These are phyloP conservation scores for Plantago coronopus DNA, from an alignment of 305 asterid species.

Conservation along the genomic window DNA sequence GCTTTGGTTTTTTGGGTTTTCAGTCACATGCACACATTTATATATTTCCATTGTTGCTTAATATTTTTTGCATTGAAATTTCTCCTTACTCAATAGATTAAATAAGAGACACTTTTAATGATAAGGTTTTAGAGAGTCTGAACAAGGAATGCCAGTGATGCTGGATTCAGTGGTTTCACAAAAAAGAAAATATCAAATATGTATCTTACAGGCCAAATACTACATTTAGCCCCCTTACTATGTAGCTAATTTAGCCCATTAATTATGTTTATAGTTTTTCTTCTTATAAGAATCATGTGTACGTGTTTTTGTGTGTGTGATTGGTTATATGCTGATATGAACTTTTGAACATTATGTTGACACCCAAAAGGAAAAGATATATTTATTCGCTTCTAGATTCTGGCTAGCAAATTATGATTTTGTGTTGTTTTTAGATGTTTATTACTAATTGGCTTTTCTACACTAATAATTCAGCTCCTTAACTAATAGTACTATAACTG, in stretches of 20 bases:
- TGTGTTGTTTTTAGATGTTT: constrained; percentile 17
- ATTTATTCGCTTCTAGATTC: constrained; percentile 14
- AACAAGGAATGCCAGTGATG: constrained; percentile 35
- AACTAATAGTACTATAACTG: constrained; percentile 40
- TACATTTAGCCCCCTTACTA: too few species aligned
- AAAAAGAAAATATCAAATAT: constrained; percentile 12
- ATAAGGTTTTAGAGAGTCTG: too few species aligned
- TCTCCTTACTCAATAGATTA: constrained; percentile 3
- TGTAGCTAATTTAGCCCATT: neutral
- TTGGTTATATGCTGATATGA: constrained; percentile 22
- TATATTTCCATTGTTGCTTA: too few species aligned
- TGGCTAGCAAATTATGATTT: constrained; percentile 15
- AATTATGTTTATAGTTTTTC: neutral
- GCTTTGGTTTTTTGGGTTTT: too few species aligned
- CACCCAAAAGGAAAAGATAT: constrained; percentile 11
- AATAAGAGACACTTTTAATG: constrained; percentile 32
- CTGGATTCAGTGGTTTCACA: constrained; percentile 31
- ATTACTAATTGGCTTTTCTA: constrained; percentile 15
- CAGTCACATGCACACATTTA: too few species aligned
- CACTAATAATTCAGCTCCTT: constrained; percentile 36
- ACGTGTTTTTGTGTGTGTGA: constrained; percentile 13
- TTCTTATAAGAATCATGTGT: constrained; percentile 11
- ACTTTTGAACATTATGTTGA: constrained; percentile 5
- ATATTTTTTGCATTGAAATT: neutral
- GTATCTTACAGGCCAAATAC: too few species aligned